These are phyloP conservation scores for Plasmodium berghei DNA, from an alignment of 169 alveolate species.

Conservation along the genomic window DNA sequence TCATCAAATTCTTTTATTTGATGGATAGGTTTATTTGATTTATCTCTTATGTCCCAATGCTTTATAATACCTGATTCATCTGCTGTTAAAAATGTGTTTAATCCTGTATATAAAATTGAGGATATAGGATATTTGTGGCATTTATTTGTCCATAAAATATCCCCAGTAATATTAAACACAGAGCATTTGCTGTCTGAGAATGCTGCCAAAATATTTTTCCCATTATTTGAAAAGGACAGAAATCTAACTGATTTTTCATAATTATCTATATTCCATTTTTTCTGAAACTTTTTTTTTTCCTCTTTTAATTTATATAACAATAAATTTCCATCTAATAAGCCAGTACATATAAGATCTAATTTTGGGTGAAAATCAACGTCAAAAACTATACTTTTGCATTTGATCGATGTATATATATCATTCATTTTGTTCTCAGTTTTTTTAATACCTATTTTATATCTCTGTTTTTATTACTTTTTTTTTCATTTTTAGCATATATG, in stretches of 20 bases:
- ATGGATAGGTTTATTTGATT: constrained; percentile 63
- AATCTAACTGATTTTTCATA: constrained; percentile 49
- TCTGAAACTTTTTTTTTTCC: constrained; percentile 55
- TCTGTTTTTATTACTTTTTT: neutral
- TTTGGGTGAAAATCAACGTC: constrained; percentile 73
- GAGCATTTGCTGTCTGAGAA: constrained; percentile 64
- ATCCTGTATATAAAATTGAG: constrained; percentile 38
- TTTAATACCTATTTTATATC: neutral
- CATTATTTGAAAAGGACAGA: constrained; percentile 54
- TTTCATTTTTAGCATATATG: neutral
- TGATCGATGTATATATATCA: constrained; percentile 15
- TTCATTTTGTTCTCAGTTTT: constrained; percentile 19
- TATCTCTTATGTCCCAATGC: constrained; percentile 64
- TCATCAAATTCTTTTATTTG: constrained; percentile 58
- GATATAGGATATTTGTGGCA: constrained; percentile 37
- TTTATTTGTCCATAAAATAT: constrained; percentile 35
- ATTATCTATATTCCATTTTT: constrained; percentile 43
- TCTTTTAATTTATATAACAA: constrained; percentile 58
- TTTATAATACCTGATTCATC: constrained; percentile 46
- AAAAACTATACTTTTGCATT: constrained; percentile 30
- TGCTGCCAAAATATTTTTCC: constrained; percentile 59
- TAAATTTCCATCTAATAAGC: constrained; percentile 50
- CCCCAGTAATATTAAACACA: constrained; percentile 42
- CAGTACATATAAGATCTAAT: constrained; percentile 57
- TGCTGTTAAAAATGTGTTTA: constrained; percentile 54